Evolutionary conservation across 352 stramenopile species (phyloP), one percentile per base, ranked within the genome.

Genomic region (Phytophthora lateralis): DNA sequence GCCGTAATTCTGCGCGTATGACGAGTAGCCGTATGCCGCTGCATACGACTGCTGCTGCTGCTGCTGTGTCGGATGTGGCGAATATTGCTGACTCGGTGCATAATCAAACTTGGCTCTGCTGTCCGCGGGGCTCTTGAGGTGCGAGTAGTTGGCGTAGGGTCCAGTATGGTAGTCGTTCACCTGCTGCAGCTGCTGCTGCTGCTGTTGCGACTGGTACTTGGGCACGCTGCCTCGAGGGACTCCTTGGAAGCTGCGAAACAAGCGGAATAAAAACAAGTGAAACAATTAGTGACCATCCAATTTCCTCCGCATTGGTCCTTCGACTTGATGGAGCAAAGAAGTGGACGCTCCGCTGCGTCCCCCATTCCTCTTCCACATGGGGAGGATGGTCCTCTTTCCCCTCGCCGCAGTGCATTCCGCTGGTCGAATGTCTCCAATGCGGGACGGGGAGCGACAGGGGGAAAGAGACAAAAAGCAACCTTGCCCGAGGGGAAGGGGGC

Each of bases 1-100:
- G 20, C 32, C 37, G 24, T 78, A 83, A 61, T 52, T 75, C 30
- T 80, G 75, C 18, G 60, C 61, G 21, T 81, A 85, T 1, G 69
- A 57, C 7, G 55, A 21, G 39, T 76, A 79, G 32, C 71, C 63
- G 44, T 75, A 79, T 14, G 63, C 49, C 17, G 67, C 34, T 45
- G 46, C 60, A 34, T 72, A 79, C 7, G 71, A 72, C 41, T 73
- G 67, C n/a, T 69, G 62, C 15, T 24, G 21, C 21, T 24, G 21
- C 21, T 24, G 21, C 21, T 69, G 66, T 34, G 55, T 43, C 10
- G 55, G 60, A 5, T 75, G 66, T 0, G 38, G 8, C 37, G 67
- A 67, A 30, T 73, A 80, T 27, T 74, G 63, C 48, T 74, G 63
- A 35, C 55, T 71, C 5, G 62, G 37, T 0, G 41, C 34, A 29